These are phyloP conservation scores for Vachellia collinsii DNA, from an alignment of 306 rosid genomes.

Conservation along the genomic window DNA sequence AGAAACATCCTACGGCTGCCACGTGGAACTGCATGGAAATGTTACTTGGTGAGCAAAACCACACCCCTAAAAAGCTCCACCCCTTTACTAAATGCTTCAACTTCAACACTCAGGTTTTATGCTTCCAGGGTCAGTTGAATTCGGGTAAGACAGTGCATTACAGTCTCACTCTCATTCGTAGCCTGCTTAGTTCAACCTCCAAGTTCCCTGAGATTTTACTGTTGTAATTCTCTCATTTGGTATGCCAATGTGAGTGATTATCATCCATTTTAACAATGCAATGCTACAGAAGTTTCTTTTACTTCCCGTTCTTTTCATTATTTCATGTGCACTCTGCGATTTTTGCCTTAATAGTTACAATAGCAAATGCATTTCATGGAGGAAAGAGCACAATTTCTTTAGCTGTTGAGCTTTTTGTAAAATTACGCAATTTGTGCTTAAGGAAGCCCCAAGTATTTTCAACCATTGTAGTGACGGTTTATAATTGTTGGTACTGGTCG, in stretches of 20 bases:
- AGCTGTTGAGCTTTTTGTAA: neutral
- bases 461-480: neutral
- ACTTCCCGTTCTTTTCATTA: slow-evolving; percentile 1
- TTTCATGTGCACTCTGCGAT: neutral
- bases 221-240: neutral
- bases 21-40: neutral
- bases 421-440: neutral
- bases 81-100: neutral
- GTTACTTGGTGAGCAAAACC: neutral
- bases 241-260: neutral
- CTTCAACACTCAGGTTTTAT: neutral
- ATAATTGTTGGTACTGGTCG: neutral
- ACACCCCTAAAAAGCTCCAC: neutral
- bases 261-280: neutral
- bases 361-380: neutral
- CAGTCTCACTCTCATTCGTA: neutral
- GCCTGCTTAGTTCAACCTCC: neutral
- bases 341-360: neutral
- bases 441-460: neutral
- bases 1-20: neutral
- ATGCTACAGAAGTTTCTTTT: neutral
- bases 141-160: neutral
- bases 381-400: neutral
- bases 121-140: neutral
- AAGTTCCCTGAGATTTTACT: neutral